phyloP scores from a whole-genome alignment of 1,139 yeast genomes.

The Candida frijolesensis region DNA sequence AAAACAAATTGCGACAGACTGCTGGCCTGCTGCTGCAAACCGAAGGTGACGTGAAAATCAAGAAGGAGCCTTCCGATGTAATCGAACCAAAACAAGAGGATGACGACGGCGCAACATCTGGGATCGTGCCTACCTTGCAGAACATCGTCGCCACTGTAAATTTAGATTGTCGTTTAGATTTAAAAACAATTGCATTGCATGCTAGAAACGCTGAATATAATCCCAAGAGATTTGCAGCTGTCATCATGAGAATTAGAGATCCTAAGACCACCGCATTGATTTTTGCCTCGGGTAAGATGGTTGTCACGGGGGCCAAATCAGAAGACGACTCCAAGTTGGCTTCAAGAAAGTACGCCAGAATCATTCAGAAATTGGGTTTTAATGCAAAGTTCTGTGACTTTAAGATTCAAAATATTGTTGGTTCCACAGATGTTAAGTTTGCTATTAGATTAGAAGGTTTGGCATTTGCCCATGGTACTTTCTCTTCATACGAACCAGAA shows the following conservation, averaged over 20 bases:
- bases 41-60: slow-evolving; percentile 12
- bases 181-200: slow-evolving; percentile 95
- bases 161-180: slow-evolving; percentile 91
- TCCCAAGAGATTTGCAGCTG: slow-evolving; percentile 98
- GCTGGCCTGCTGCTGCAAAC: slow-evolving; percentile 6
- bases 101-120: slow-evolving; percentile 77
- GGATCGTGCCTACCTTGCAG: slow-evolving; percentile 94
- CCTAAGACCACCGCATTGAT: slow-evolving; percentile 98
- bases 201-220: slow-evolving; percentile 99
- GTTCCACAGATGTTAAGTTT: slow-evolving; percentile 97
- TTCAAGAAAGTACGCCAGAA: slow-evolving; percentile 95
- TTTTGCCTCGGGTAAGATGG: slow-evolving; percentile 99
- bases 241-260: slow-evolving; percentile 98
- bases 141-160: slow-evolving; percentile 98
- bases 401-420: slow-evolving; percentile 96
- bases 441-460: slow-evolving; percentile 97
- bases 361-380: slow-evolving; percentile 96
- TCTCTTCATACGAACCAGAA: slow-evolving; percentile 98
- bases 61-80: slow-evolving; percentile 33
- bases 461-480: slow-evolving; percentile 98
- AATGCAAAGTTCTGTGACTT: slow-evolving; percentile 95
- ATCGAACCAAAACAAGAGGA: slow-evolving; percentile 50
- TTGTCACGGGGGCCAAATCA: slow-evolving; percentile 98
- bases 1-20: slow-evolving; percentile 5
- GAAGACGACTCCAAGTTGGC: slow-evolving; percentile 98